These are phyloP conservation scores for Zygotorulaspora danielsina DNA, from an alignment of 805 yeast genomes.

Conservation along the genomic window DNA sequence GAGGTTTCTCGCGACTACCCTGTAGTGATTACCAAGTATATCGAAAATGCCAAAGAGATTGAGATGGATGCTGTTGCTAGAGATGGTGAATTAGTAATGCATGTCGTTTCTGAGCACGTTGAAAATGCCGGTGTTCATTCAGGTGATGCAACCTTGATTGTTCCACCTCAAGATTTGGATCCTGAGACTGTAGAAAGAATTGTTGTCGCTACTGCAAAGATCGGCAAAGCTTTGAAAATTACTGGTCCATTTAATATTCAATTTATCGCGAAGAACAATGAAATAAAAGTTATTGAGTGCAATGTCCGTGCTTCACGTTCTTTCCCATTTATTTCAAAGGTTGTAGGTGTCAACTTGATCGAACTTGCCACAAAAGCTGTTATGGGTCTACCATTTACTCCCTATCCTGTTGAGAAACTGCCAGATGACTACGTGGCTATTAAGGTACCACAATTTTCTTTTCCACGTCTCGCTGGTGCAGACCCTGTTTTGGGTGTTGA, in stretches of 20 bases:
- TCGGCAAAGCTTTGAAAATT: slow-evolving; percentile 89
- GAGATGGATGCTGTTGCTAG: slow-evolving; percentile 98
- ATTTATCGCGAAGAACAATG: slow-evolving; percentile 91
- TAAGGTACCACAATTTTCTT: slow-evolving; percentile 96
- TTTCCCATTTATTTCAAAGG: slow-evolving; percentile 97
- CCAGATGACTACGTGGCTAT: slow-evolving; percentile 94
- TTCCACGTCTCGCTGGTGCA: slow-evolving; percentile 95
- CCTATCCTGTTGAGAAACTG: slow-evolving; percentile 84
- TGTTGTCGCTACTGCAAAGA: slow-evolving; percentile 92
- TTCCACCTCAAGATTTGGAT: slow-evolving; percentile 93
- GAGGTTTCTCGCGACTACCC: slow-evolving; percentile 98
- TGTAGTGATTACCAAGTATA: slow-evolving; percentile 93
- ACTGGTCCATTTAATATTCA: slow-evolving; percentile 98
- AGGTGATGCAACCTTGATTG: slow-evolving; percentile 96
- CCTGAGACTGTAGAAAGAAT: slow-evolving; percentile 88
- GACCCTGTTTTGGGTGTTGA: slow-evolving; percentile 98
- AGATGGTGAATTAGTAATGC: slow-evolving; percentile 92
- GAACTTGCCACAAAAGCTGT: slow-evolving; percentile 97
- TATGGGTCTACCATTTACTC: slow-evolving; percentile 78
- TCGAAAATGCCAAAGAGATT: slow-evolving; percentile 94
- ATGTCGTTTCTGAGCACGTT: slow-evolving; percentile 96
- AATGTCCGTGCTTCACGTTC: slow-evolving; percentile 99
- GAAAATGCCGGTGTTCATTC: slow-evolving; percentile 99
- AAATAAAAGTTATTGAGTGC: slow-evolving; percentile 96
- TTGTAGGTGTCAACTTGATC: slow-evolving; percentile 91